A percentile compares a stretch with the other conserved stretches of the same genome.
These are phyloP conservation scores for Populus hybrid DNA, from an alignment of 441 rosid species.

Conservation along the genomic window DNA sequence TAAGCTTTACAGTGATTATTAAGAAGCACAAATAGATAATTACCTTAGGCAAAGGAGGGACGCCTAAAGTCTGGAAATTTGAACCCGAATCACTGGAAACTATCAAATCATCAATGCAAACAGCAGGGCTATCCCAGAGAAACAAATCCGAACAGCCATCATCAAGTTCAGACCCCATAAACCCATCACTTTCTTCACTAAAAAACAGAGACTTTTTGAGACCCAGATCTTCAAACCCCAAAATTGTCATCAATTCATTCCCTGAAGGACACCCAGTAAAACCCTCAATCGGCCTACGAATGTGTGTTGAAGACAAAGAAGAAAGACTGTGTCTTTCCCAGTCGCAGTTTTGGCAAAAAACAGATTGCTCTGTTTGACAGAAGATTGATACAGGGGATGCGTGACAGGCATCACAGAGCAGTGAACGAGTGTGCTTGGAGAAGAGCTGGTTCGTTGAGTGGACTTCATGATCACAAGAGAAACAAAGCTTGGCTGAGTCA, in stretches of 20 bases:
- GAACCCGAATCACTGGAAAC: constrained; percentile 39
- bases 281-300: constrained; percentile 75
- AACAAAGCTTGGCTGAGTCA: constrained; percentile 89
- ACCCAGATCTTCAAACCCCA: constrained; percentile 52
- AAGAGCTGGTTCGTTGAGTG: constrained; percentile 87
- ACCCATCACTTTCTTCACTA: constrained; percentile 17
- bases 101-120: constrained; percentile 59
- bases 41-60: constrained; percentile 79
- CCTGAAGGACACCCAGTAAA: no score
- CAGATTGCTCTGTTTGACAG: constrained; percentile 70
- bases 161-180: constrained; percentile 27
- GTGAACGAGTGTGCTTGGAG: constrained; percentile 71
- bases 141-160: constrained; percentile 38
- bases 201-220: constrained; percentile 30
- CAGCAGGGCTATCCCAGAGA: constrained; percentile 46
- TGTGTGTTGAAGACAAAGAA: constrained; percentile 35
- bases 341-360: constrained; percentile 80
- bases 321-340: constrained; percentile 65
- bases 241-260: constrained; percentile 35
- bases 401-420: constrained; percentile 71
- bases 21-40: constrained; percentile 10
- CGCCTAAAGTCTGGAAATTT: constrained; percentile 50
- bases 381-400: constrained; percentile 63
- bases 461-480: constrained; percentile 77
- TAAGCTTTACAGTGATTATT: background rate